Evolutionary conservation across 2,329 filamentous ascomycete species (phyloP).

Genomic region (Clonostachys sp.): DNA sequence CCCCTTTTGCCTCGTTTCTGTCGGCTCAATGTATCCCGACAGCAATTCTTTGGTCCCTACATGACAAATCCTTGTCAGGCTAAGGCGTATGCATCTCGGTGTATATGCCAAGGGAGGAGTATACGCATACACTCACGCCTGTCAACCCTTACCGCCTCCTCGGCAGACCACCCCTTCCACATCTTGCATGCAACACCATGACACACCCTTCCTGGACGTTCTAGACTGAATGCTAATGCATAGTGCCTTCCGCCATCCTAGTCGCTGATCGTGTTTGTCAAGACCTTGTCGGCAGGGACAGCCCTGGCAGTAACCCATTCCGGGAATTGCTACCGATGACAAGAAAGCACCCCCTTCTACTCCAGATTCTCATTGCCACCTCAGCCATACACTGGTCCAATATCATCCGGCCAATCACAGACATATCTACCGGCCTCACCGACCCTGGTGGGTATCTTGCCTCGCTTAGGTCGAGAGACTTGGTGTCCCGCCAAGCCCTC

Average conservation of each 20-base stretch:
- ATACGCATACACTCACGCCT: too few relatives aligned
- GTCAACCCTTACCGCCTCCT: too few relatives aligned
- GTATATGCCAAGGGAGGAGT: too few relatives aligned
- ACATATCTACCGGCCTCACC: constrained; percentile 19
- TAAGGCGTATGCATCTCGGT: too few relatives aligned
- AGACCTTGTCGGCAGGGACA: constrained; percentile 46
- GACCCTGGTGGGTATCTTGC: constrained; percentile 29
- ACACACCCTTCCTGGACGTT: too few relatives aligned
- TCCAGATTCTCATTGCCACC: constrained; percentile 42
- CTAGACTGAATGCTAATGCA: constrained; percentile 13
- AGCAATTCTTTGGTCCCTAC: too few relatives aligned
- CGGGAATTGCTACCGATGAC: constrained; percentile 42
- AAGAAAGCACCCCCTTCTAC: constrained; percentile 35
- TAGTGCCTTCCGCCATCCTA: constrained; percentile 10
- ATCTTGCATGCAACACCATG: too few relatives aligned
- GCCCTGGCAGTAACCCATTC: constrained; percentile 39
- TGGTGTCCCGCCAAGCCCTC: constrained; percentile 30
- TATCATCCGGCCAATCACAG: constrained; percentile 25
- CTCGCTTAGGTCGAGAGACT: constrained; percentile 27
- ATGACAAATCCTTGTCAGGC: too few relatives aligned
- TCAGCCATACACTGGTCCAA: constrained; percentile 46
- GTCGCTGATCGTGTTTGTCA: constrained; percentile 45
- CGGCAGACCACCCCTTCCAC: too few relatives aligned
- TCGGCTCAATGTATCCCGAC: too few relatives aligned
- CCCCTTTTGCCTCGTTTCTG: too few relatives aligned